Percentiles rank a stretch among this genome's conserved stretches.
These are phyloP conservation scores for Microbotryum saponariae DNA, from an alignment of 1,284 basidiomycete genomes.

Conservation along the genomic window DNA sequence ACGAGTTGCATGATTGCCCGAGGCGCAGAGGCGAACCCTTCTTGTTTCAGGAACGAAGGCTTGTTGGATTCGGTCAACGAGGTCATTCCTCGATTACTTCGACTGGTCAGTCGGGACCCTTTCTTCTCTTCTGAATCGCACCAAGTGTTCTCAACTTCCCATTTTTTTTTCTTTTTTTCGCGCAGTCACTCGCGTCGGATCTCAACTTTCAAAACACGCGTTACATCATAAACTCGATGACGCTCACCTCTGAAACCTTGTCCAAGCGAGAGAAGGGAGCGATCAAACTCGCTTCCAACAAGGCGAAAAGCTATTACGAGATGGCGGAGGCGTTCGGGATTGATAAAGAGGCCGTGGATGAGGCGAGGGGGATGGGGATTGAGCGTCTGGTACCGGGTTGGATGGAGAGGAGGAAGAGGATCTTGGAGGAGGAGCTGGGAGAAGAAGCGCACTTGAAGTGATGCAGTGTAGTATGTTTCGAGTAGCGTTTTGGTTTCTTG, in stretches of 20 bases:
- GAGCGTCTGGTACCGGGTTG: slow-evolving; percentile 24
- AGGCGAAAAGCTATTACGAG: slow-evolving; percentile 60
- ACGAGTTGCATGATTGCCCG: slow-evolving; percentile 93
- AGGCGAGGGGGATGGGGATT: slow-evolving; percentile 7
- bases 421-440: slow-evolving; percentile 12
- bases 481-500: too few species aligned
- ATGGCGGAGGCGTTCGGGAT: slow-evolving; percentile 53
- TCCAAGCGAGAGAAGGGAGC: slow-evolving; percentile 52
- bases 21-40: slow-evolving; percentile 85
- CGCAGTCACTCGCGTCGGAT: slow-evolving; percentile 45
- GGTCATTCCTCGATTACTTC: slow-evolving; percentile 67
- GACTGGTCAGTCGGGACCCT: slow-evolving; percentile 51
- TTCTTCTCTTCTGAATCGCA: slow-evolving; percentile 12
- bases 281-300: slow-evolving; percentile 53
- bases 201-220: slow-evolving; percentile 77
- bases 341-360: slow-evolving; percentile 22
- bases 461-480: too few species aligned
- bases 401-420: slow-evolving; percentile 30
- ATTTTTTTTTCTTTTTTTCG: slow-evolving; percentile 1
- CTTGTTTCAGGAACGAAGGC: slow-evolving; percentile 61
- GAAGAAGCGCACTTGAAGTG: neutral
- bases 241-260: slow-evolving; percentile 47
- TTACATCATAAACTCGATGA: slow-evolving; percentile 60
- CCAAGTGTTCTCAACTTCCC: neutral
- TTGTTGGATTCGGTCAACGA: slow-evolving; percentile 66